Percentiles rank a stretch among this genome's conserved stretches.
Conservation (phyloP, 2,329 filamentous ascomycete species). For the Exophiala aquamarina region DNA sequence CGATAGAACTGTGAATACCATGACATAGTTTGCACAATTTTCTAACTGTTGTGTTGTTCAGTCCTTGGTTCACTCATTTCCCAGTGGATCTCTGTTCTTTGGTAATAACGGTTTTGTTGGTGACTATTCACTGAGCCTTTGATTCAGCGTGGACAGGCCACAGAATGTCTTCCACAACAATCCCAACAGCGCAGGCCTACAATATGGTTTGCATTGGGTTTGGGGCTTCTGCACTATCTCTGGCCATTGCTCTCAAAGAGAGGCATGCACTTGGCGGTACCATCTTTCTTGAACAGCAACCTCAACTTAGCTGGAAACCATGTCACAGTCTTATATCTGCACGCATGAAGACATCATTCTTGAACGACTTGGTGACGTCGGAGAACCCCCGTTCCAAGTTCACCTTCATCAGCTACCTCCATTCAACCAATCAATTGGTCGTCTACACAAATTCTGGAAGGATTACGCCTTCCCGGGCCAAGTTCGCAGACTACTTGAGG, state of each 20-base stretch:
- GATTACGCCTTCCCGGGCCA: constrained; percentile 16
- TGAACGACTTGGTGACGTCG: constrained; percentile 25
- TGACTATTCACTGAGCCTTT: too few relatives aligned
- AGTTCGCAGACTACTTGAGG: constrained; percentile 22
- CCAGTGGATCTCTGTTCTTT: too few relatives aligned
- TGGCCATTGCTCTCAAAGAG: constrained; percentile 23
- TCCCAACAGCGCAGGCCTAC: too few relatives aligned
- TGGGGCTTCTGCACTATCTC: constrained; percentile 17
- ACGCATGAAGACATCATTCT: constrained; percentile 22
- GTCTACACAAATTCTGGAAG: constrained; percentile 18
- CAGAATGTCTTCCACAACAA: too few relatives aligned
- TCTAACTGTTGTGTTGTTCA: too few relatives aligned
- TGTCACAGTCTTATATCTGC: constrained; percentile 6
- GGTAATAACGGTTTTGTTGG: too few relatives aligned
- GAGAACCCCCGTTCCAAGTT: constrained; percentile 26
- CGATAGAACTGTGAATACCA: too few relatives aligned
- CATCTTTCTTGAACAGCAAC: constrained; percentile 22
- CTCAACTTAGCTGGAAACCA: constrained; percentile 18
- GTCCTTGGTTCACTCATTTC: too few relatives aligned
- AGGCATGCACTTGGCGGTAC: constrained; percentile 12
- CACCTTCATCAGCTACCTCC: constrained; percentile 27
- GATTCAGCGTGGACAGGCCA: too few relatives aligned
- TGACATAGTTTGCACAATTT: too few relatives aligned
- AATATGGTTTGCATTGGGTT: constrained; percentile 26
- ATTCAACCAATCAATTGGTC: constrained; percentile 19